Conservation (phyloP, 495 filamentous ascomycete species). For the Cercophora samala region DNA sequence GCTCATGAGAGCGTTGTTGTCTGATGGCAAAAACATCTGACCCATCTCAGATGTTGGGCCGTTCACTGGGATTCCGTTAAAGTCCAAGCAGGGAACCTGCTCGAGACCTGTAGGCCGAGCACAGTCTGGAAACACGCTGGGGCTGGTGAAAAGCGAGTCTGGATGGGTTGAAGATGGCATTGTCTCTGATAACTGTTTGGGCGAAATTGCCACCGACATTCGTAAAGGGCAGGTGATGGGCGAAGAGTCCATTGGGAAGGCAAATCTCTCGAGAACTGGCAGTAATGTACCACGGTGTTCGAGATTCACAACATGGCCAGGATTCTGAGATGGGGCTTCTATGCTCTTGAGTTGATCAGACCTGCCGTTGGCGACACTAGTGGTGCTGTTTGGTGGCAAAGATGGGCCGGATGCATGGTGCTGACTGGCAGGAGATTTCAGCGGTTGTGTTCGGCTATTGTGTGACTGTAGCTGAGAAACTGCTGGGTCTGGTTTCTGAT, state of each 20-base stretch:
- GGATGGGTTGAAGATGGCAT: not conserved
- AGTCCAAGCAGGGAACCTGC: slow-evolving; percentile 22
- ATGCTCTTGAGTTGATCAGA: slow-evolving; percentile 22
- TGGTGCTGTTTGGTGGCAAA: not conserved
- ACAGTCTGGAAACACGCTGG: not conserved
- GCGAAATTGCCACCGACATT: slow-evolving; percentile 19
- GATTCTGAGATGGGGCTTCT: slow-evolving; percentile 12
- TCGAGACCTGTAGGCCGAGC: slow-evolving; percentile 12
- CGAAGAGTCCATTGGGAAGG: slow-evolving; percentile 10
- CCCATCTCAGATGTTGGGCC: slow-evolving; percentile 6
- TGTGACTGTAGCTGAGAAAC: slow-evolving; percentile 22
- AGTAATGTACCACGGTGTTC: slow-evolving; percentile 11
- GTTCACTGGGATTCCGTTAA: slow-evolving; percentile 14
- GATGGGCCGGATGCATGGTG: not conserved
- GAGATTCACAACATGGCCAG: not conserved
- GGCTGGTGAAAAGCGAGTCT: not conserved
- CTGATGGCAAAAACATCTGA: slow-evolving; percentile 1
- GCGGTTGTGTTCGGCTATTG: not conserved
- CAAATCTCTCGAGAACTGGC: slow-evolving; percentile 16
- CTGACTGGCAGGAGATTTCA: not conserved
- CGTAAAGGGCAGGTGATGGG: not conserved
- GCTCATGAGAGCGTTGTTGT: slow-evolving; percentile 5
- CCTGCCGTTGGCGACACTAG: not conserved
- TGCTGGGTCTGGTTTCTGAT: slow-evolving; percentile 1
- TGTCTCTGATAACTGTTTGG: slow-evolving; percentile 19